Evolutionary conservation across 2,329 filamentous ascomycete genomes (phyloP), one percentile per base, ranked within the genome.

Genomic region (Paecilomyces sp.): DNA sequence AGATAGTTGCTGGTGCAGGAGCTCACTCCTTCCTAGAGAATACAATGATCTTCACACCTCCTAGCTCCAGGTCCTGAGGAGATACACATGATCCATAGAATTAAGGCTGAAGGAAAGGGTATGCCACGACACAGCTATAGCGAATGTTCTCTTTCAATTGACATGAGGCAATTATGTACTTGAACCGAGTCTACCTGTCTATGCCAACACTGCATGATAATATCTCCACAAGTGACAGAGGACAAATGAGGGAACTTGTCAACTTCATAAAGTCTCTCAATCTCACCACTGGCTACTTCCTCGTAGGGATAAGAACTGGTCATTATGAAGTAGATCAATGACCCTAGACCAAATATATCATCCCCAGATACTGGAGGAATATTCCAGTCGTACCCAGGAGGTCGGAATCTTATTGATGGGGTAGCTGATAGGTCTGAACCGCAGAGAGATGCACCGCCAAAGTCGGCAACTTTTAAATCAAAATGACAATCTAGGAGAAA

Each of bases 401-500:
- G 31, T n/a, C 57, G 57, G 47, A 54, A 58, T 33, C 50, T 25
- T 6, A 47, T 54, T 18, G 28, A n/a, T 34, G 57, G 22, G 53
- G 36, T 41, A 41, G 65, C 58, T 24, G 62, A 61, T 30, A 62
- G 64, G 12, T 66, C 61, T 34, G 63, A 64, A 30, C 65, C 64
- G 36, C 24, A 55, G n/a, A 66, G 41, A 34, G 65, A 67, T 51
- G 63, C 58, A 33, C 64, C 64, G 18, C 58, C 64, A 59, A 68
- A 67, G 36, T 67, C 65, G 33, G 60, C 58, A 51, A 67, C 62
- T 31, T 65, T 64, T 36, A 67, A 13, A 54, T 67, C 61, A 6
- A 68, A 61, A 51, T 64, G 51, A 11, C 47, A 58, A 54, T 68
- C 64, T 13, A 68, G 61, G 55, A 68, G 59, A 22, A 66, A 64